Base-by-base conservation (phyloP, 257 asterid genomes). In the Rhazya stricta region DNA sequence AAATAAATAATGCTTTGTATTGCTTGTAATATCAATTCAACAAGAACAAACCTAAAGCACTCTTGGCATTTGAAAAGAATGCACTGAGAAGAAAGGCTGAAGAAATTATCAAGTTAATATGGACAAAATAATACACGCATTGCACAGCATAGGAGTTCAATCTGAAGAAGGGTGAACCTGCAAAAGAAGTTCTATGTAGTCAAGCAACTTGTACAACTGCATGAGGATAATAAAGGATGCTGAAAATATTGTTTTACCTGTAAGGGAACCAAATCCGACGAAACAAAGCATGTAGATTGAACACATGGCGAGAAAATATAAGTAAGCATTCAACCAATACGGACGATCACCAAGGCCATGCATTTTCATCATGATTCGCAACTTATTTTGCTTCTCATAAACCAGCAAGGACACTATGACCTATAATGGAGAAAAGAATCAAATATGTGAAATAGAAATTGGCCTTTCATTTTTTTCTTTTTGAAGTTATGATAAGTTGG, bases 291-390 rank as follows among this genome's bases (percentile, higher is more conserved):
- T 69, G 77, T 78, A 85, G 79, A 85, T 62, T 19, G 77, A 68
- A 29, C 79, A 75, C 50, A 85, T 46, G 69, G 76, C n/a, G n/a
- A 85, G 79, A 78, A 85, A 85, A 72, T 85, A 85, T 21, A 74
- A 29, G 79, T 85, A 85, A 3, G 77, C 73, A 68, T 77, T 85
- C 74, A 82, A 29, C 83, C 86, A 80, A 61, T 85, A 85, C 25
- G 88, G 79, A 21, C 72, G 76, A 43, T 82, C 76, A 9, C 85
- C 85, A 78, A 85, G 84, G 30, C 88, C 86, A 61, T 85, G 88
- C 85, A 85, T 80, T 79, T 76, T 83, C 86, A 85, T 85, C 88
- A 85, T 85, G 58, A 80, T 82, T 73, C 80, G 46, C 74, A 85
- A 43, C 66, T 72, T 82, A 76, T 83, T 80, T 77, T 85, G 83